Conservation (phyloP, 2,329 filamentous ascomycete genomes). For the Scolecobasidium constrictum region DNA sequence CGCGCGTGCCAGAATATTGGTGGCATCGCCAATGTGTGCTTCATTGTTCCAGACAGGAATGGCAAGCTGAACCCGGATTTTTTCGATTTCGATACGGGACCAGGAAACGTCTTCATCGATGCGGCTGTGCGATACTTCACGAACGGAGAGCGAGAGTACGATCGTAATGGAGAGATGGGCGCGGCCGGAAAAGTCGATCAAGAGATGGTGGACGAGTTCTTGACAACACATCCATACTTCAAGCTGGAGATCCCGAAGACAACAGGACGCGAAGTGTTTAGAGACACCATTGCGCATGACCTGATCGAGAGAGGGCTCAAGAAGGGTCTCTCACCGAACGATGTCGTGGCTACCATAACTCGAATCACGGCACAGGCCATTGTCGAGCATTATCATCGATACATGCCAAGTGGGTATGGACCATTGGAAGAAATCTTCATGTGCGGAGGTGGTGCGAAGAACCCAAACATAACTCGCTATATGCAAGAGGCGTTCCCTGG, state of each 20-base stretch:
- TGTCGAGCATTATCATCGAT: constrained; percentile 38
- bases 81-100: constrained; percentile 46
- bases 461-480: constrained; percentile 45
- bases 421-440: constrained; percentile 50
- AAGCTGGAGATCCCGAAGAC: constrained; percentile 41
- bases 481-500: constrained; percentile 40
- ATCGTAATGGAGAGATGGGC: constrained; percentile 42
- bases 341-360: constrained; percentile 48
- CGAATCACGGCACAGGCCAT: constrained; percentile 49
- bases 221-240: constrained; percentile 42
- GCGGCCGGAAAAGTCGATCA: constrained; percentile 39
- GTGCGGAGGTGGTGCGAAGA: constrained; percentile 48
- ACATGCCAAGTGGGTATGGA: constrained; percentile 34
- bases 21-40: constrained; percentile 50
- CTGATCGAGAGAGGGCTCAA: constrained; percentile 37
- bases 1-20: constrained; percentile 52
- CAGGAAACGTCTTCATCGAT: constrained; percentile 47
- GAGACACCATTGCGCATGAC: constrained; percentile 43
- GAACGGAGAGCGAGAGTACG: constrained; percentile 38
- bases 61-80: constrained; percentile 23
- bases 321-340: constrained; percentile 36
- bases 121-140: constrained; percentile 45
- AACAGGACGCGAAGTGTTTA: constrained; percentile 49
- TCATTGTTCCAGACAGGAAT: constrained; percentile 40
- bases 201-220: constrained; percentile 40